These are phyloP conservation scores for Gossypium mustelinum DNA, from an alignment of 345 rosid species.

Conservation along the genomic window DNA sequence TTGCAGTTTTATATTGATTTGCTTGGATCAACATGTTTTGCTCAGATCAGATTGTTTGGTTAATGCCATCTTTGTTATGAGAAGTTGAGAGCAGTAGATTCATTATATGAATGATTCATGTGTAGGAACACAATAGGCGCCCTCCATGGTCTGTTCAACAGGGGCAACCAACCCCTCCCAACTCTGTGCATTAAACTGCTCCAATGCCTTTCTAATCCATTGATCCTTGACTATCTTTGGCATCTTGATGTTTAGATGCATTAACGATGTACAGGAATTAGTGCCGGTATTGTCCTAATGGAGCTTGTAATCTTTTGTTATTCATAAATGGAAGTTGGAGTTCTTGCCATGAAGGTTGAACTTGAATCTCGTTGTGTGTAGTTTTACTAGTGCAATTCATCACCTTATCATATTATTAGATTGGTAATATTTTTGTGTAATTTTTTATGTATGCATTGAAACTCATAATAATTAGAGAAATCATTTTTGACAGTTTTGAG, in stretches of 20 bases:
- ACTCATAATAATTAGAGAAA: not conserved
- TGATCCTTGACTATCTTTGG: not conserved
- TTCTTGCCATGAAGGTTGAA: not conserved
- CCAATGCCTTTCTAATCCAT: not conserved
- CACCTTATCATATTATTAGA: too few species aligned
- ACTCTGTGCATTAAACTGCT: slow-evolving; percentile 31
- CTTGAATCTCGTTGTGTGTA: not conserved
- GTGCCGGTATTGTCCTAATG: not conserved
- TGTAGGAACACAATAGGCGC: slow-evolving; percentile 66
- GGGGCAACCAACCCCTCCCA: slow-evolving; percentile 40
- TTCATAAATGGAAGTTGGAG: not conserved
- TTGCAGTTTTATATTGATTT: slow-evolving; percentile 5
- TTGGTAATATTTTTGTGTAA: not conserved
- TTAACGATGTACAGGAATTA: slow-evolving; percentile 3
- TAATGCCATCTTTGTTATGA: not conserved
- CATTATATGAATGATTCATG: slow-evolving; percentile 11
- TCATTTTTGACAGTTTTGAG: not conserved
- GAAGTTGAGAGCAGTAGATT: slow-evolving; percentile 1
- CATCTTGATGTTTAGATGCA: not conserved
- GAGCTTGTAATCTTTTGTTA: not conserved
- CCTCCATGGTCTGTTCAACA: slow-evolving; percentile 82
- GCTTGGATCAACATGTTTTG: not conserved
- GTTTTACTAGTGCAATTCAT: too few species aligned
- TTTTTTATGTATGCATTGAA: not conserved
- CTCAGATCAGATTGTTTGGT: not conserved